These are phyloP conservation scores for Aspergillus bridgeri DNA, from an alignment of 495 filamentous ascomycete species.

Conservation along the genomic window DNA sequence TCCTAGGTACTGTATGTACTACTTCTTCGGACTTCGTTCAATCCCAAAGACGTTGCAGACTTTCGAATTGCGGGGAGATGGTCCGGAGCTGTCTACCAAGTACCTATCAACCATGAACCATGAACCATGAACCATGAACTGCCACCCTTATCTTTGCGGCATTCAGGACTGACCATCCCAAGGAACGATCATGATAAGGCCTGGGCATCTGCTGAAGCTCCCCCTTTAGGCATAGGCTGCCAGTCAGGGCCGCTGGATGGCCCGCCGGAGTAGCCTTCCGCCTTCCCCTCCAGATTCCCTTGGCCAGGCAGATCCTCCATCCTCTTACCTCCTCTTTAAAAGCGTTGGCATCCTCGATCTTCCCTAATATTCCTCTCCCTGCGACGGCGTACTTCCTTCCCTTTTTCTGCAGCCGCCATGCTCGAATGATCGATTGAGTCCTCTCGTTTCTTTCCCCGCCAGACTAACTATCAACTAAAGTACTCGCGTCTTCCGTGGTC, in stretches of 20 bases:
- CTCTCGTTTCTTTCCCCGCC: neutral
- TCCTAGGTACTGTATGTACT: too few relatives aligned
- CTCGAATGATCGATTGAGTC: neutral
- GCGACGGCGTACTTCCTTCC: too few relatives aligned
- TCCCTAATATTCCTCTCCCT: neutral
- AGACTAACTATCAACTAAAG: too few relatives aligned
- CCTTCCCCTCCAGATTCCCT: too few relatives aligned
- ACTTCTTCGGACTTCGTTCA: too few relatives aligned
- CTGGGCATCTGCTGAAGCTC: constrained; percentile 40
- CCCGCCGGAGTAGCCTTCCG: neutral
- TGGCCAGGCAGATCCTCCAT: too few relatives aligned
- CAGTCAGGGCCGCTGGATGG: constrained; percentile 1
- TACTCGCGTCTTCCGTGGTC: neutral
- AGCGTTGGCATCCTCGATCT: neutral
- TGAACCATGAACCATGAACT: neutral
- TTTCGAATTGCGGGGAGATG: too few relatives aligned
- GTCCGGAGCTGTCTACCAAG: too few relatives aligned
- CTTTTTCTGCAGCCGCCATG: neutral
- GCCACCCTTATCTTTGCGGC: neutral
- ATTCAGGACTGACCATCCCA: neutral
- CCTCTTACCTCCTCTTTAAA: neutral
- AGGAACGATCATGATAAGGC: neutral
- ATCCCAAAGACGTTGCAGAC: too few relatives aligned
- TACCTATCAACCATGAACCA: neutral
- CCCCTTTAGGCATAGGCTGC: constrained; percentile 31